phyloP scores from a whole-genome alignment of 2,329 filamentous ascomycete genomes.

The Botrytis elliptica region DNA sequence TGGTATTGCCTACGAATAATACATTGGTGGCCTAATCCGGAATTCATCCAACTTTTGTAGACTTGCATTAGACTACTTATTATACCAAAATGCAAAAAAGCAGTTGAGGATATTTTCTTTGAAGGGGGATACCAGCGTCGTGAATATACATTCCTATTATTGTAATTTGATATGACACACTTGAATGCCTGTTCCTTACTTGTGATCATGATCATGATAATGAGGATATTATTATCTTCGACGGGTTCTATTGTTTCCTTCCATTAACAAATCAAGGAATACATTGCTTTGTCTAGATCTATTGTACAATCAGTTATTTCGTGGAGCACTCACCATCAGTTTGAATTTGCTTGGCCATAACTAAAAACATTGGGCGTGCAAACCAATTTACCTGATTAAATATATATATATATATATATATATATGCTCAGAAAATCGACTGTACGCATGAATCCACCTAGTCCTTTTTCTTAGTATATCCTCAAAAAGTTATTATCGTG shows the following conservation, averaged over 20 bases:
- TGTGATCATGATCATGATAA: neutral
- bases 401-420: neutral
- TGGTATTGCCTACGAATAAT: conserved; percentile 19
- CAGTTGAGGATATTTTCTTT: conserved; percentile 10
- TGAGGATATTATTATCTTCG: neutral
- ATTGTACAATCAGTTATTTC: neutral
- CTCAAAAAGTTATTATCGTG: neutral
- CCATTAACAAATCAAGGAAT: neutral
- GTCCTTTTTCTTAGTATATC: neutral
- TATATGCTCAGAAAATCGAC: neutral
- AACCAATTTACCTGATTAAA: neutral
- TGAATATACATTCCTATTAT: conserved; percentile 6
- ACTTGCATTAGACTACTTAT: conserved; percentile 37
- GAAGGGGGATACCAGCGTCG: neutral
- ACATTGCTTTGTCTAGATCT: neutral
- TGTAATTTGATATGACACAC: neutral
- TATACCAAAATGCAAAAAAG: conserved; percentile 35
- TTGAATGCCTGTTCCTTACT: neutral
- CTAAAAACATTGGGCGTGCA: neutral
- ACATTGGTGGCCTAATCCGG: conserved; percentile 20
- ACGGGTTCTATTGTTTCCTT: neutral
- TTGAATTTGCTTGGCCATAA: neutral
- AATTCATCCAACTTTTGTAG: conserved; percentile 32
- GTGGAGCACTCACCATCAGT: neutral
- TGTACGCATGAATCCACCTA: neutral